phyloP scores from a whole-genome alignment of 352 stramenopile species.

The Globisporangium ultimum region DNA sequence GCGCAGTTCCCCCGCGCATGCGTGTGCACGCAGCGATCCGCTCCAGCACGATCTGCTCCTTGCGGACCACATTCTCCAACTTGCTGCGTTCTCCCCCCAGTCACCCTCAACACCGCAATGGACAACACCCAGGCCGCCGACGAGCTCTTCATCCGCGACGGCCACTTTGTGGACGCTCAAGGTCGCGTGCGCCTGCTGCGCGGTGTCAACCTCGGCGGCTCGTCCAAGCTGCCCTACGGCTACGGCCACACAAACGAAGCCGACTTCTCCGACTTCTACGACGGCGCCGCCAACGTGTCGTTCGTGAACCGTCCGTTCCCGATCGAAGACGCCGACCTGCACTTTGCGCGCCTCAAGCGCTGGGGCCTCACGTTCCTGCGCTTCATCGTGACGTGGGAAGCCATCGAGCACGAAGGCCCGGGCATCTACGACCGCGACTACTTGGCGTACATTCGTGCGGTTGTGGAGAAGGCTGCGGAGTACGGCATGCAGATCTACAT shows the following conservation, averaged over 20 bases:
- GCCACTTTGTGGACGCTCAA: constrained; percentile 84
- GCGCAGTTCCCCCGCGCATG: too few relatives aligned
- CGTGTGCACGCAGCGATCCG: too few relatives aligned
- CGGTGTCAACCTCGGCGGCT: constrained; percentile 87
- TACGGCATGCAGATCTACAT: constrained; percentile 86
- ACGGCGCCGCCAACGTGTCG: constrained; percentile 64
- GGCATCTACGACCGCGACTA: constrained; percentile 86
- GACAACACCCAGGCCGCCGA: neutral
- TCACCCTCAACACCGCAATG: too few relatives aligned
- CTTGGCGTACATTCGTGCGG: constrained; percentile 60
- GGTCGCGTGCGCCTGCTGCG: constrained; percentile 70
- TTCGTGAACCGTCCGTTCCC: constrained; percentile 87
- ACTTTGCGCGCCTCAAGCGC: constrained; percentile 79
- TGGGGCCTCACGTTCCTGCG: too few relatives aligned
- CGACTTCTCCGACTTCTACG: constrained; percentile 14
- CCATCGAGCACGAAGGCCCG: constrained; percentile 83
- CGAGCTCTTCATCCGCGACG: constrained; percentile 32
- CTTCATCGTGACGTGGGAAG: constrained; percentile 89
- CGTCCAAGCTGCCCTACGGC: constrained; percentile 79
- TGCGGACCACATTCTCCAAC: too few relatives aligned
- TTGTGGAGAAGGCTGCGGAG: constrained; percentile 55
- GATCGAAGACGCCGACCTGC: constrained; percentile 65
- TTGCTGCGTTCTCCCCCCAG: too few relatives aligned
- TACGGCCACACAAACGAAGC: constrained; percentile 51
- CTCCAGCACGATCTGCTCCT: too few relatives aligned